Conservation (phyloP, 306 rosid species). For the Corylus heterophylla region DNA sequence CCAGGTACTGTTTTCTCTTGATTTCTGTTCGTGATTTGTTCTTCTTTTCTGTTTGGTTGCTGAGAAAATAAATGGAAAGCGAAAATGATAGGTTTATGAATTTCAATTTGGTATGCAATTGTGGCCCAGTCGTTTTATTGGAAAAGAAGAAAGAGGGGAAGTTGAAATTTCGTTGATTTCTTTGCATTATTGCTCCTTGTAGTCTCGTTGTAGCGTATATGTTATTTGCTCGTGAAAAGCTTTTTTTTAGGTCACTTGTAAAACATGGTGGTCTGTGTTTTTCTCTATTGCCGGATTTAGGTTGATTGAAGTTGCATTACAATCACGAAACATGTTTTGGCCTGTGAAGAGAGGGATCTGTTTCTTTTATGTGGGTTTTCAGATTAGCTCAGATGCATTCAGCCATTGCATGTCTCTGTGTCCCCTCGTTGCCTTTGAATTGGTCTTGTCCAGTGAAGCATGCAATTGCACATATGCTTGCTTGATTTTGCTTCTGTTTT, state of each 20-base stretch:
- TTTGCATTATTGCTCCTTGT: background rate
- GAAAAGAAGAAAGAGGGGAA: no score
- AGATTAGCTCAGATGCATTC: no score
- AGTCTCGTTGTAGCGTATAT: background rate
- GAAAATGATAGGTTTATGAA: background rate
- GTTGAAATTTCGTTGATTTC: background rate
- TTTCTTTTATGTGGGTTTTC: no score
- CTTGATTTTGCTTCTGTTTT: background rate
- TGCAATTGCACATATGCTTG: background rate
- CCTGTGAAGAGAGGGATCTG: no score
- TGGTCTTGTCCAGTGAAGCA: background rate
- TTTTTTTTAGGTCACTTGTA: background rate
- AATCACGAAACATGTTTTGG: background rate
- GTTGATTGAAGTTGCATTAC: background rate
- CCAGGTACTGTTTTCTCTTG: slow-evolving; percentile 54
- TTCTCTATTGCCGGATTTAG: background rate
- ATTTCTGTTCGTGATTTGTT: background rate
- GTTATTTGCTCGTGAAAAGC: background rate
- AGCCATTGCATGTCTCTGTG: background rate
- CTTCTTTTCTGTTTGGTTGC: slow-evolving; percentile 14
- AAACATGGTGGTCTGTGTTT: background rate
- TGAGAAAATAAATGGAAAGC: background rate
- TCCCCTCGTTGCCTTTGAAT: background rate
- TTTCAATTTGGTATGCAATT: background rate
- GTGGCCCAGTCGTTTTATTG: no score